These are phyloP conservation scores for Aschersonia sp. DNA, from an alignment of 2,329 filamentous ascomycete species.

Conservation along the genomic window DNA sequence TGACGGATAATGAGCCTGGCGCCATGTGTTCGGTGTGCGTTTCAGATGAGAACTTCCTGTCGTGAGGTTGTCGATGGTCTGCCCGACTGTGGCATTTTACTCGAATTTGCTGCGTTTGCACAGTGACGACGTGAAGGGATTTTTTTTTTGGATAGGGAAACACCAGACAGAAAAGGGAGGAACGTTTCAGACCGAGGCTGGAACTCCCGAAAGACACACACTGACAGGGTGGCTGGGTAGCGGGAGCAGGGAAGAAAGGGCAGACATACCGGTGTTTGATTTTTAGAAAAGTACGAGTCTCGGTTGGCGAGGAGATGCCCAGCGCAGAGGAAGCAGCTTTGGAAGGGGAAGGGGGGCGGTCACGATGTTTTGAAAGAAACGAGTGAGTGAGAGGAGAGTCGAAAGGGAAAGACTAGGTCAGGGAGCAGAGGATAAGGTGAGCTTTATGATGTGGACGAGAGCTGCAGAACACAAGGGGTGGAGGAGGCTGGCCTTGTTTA, in stretches of 20 bases:
- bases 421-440: neutral
- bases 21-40: no score
- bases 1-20: no score
- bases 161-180: no score
- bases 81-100: no score
- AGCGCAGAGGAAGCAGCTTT: neutral
- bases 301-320: neutral
- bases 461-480: neutral
- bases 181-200: no score
- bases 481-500: neutral
- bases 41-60: no score
- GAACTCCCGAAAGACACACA: neutral
- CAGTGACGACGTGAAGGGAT: no score
- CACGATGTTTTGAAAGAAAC: neutral
- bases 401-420: neutral
- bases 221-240: neutral
- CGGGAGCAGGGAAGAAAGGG: neutral
- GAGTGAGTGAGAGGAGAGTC: neutral
- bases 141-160: no score
- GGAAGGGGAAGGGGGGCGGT: neutral
- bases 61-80: no score
- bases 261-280: constrained; percentile 1
- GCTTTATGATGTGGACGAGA: constrained; percentile 3
- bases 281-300: neutral
- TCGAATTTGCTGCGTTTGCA: no score